phyloP scores from a whole-genome alignment of 108 stramenopile genomes.

The Nannochloropsis gaditana region DNA sequence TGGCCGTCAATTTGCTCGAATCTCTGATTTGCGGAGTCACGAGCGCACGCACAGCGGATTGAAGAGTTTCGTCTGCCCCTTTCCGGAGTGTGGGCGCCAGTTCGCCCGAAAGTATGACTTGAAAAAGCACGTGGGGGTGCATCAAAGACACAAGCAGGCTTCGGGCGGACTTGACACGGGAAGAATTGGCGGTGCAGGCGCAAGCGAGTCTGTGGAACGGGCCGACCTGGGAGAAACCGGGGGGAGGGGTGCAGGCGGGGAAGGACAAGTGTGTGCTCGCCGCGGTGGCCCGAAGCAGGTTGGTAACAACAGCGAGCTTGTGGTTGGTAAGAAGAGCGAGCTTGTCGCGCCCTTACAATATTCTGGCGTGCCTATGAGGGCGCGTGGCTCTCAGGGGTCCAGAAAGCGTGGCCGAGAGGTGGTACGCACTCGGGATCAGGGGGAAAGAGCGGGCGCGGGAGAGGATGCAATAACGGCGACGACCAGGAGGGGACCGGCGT shows the following conservation, averaged over 20 bases:
- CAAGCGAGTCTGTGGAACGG: background rate
- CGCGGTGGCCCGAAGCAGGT: too few relatives aligned
- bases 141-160: background rate
- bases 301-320: too few relatives aligned
- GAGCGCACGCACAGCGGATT: constrained; percentile 35
- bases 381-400: background rate
- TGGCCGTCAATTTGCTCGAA: constrained; percentile 35
- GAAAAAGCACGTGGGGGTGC: constrained; percentile 34
- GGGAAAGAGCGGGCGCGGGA: background rate
- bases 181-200: background rate
- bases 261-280: background rate
- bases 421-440: background rate
- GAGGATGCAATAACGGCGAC: background rate
- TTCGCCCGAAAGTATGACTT: constrained; percentile 36
- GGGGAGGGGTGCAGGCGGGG: background rate
- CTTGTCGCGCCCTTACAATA: too few relatives aligned
- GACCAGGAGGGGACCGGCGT: background rate
- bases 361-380: too few relatives aligned
- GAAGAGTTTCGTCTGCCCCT: constrained; percentile 24
- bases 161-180: background rate
- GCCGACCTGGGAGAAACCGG: background rate
- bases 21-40: constrained; percentile 42
- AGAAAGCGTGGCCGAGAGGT: constrained; percentile 19
- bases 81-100: constrained; percentile 27
- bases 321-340: too few relatives aligned